Base-by-base conservation (phyloP, 228 moss, liverwort and hornwort species). In the Sphagnum magellanicum region DNA sequence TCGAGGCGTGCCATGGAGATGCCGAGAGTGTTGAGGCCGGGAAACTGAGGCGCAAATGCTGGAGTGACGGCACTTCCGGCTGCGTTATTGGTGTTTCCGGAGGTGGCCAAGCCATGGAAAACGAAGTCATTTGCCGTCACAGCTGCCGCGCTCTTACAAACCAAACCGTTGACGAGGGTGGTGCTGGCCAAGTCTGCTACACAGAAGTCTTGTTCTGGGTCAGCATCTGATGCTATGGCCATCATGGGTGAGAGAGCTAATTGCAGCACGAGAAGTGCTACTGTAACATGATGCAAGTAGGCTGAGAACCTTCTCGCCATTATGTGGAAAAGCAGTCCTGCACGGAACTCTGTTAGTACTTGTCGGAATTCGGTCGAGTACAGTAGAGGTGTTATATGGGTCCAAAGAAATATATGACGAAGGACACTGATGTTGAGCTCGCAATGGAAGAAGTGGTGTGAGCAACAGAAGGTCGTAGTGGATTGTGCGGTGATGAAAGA, bases 11-110 rank as follows among this genome's bases (percentile, higher is more conserved):
- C 66, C 4, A 50, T 17, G 15, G 72, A 47, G 8, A 70, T 11
- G 14, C 72, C 81, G 49, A 73, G 16, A 1, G 74, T 78, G 10
- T 49, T 65, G 63, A 81, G 51, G 48, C 49, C 68, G 1, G 74
- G 68, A 50, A 78, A 69, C 13, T 67, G 16, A 13, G 0, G 0
- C 49, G 61, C 50, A 60, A 15, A 47, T 13, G 14, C 71, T 13
- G 60, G 12, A 5, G 5, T 7, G 10, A 58, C 62, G 16, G 50
- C 53, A 4, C 61, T 60, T 7, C 15, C 4, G 1, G 77, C 67
- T 4, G 73, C 52, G 6, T 15, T 5, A 8, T 46, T 60, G 0
- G 72, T 65, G 10, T 74, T 50, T 10, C 52, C 62, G 4, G 64
- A 55, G 10, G 12, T 48, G 60, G 51, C 50, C 8, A 80, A 61